Evolutionary conservation across 495 filamentous ascomycete species (phyloP), one percentile per base, ranked within the genome.

Genomic region (Podospora anserina): DNA sequence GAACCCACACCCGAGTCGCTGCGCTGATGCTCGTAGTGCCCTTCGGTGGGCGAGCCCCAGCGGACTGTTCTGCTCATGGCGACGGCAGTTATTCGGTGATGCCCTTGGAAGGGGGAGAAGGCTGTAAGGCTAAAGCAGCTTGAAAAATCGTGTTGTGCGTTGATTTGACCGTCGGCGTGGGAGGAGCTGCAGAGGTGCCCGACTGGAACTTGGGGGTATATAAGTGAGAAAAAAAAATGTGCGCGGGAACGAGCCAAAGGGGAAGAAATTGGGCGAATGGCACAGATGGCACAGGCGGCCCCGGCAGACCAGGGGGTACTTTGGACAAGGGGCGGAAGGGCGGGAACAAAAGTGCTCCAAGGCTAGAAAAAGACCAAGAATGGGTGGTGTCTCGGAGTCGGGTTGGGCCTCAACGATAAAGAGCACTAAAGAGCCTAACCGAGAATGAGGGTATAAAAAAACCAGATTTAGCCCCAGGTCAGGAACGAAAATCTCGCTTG

Each of bases 1-100:
- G 76, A 76, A 69, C 77, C 72, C 57, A 79, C 76, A 9, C 76
- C 76, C n/a, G 75, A 77, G 67, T 79, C 77, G 71, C 74, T 78
- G 19, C 72, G 75, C 55, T 78, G 76, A 55, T 77, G 72, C 27
- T 72, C 71, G 68, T 72, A 73, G 57, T 68, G 72, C 70, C 71
- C 74, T 68, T 71, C 72, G 63, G 68, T 61, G 62, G 76, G 77
- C 13, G 77, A 77, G 65, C 76, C 73, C 70, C 77, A 79, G 63
- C 73, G 74, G 70, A 79, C 77, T 66, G 69, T 78, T 59, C 74
- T 79, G 74, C 73, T 75, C 73, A 77, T 77, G 67, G 54, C 57
- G 66, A 66, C 68, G 66, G 69, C 56, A 65, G 66, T 49, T 64
- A 69, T 53, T 69, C 63, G 64, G 28, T 34, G 65, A 65, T 68